Conservation (phyloP, 1,139 yeast genomes). For the Zygosaccharomyces pseudobailii region DNA sequence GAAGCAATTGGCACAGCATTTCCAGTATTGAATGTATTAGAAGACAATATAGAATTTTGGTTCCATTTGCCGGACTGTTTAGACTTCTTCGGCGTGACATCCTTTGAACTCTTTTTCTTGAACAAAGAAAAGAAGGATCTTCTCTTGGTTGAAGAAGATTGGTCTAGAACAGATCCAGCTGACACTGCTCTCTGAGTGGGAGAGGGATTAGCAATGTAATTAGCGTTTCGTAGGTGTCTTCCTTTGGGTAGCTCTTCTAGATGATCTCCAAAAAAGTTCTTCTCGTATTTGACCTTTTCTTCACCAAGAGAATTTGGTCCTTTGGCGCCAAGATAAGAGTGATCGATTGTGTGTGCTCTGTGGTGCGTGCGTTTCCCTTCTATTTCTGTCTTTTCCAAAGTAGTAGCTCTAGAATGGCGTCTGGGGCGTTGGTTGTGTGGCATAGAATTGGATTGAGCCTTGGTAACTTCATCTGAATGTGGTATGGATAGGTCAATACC, state of each 20-base stretch:
- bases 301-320: not conserved
- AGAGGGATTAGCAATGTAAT: not conserved
- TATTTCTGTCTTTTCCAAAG: not conserved
- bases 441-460: not conserved
- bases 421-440: not conserved
- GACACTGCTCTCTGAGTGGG: slow-evolving; percentile 12
- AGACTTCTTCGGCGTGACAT: slow-evolving; percentile 17
- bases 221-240: slow-evolving; percentile 4
- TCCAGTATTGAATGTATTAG: slow-evolving; percentile 16
- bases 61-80: slow-evolving; percentile 1
- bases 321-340: not conserved
- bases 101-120: slow-evolving; percentile 25
- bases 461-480: not conserved
- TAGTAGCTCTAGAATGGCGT: slow-evolving; percentile 2
- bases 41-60: slow-evolving; percentile 10
- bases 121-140: slow-evolving; percentile 37
- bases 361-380: not conserved
- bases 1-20: slow-evolving; percentile 7
- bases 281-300: not conserved
- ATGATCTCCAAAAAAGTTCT: not conserved
- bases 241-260: slow-evolving; percentile 9
- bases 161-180: slow-evolving; percentile 10
- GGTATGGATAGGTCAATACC: not conserved
- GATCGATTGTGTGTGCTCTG: not conserved
- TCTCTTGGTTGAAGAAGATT: slow-evolving; percentile 22